These are phyloP conservation scores for Ustilago hordei DNA, from an alignment of 1,284 basidiomycete genomes.

Conservation along the genomic window DNA sequence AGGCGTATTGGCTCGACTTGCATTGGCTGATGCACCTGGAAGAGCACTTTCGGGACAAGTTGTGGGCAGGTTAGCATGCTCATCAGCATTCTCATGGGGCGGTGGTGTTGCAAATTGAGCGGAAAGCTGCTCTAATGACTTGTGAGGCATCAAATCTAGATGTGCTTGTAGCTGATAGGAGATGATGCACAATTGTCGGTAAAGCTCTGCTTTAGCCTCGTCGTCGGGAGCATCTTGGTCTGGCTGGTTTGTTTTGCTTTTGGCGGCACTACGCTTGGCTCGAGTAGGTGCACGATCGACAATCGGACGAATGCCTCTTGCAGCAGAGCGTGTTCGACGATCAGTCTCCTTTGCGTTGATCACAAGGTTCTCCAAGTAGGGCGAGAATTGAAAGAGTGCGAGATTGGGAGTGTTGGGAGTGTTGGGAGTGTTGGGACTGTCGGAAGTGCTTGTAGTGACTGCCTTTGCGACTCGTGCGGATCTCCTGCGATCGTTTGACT, in stretches of 20 bases:
- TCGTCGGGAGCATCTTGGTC: conserved; percentile 39
- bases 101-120: conserved; percentile 32
- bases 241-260: conserved; percentile 29
- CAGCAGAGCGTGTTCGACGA: conserved; percentile 39
- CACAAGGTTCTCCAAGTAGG: conserved; percentile 48
- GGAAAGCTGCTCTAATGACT: conserved; percentile 32
- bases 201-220: conserved; percentile 41
- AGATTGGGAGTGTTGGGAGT: conserved; percentile 36
- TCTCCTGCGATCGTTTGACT: conserved; percentile 35
- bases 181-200: conserved; percentile 48
- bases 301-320: conserved; percentile 23
- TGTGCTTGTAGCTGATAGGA: conserved; percentile 51
- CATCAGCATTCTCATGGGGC: conserved; percentile 7
- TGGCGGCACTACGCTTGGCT: conserved; percentile 26
- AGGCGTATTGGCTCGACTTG: conserved; percentile 17
- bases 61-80: conserved; percentile 1
- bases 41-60: neutral
- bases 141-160: conserved; percentile 46
- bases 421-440: conserved; percentile 31
- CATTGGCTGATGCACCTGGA: neutral
- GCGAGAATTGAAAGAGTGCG: conserved; percentile 43
- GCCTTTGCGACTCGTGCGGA: conserved; percentile 48
- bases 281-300: conserved; percentile 27
- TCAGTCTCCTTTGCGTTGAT: conserved; percentile 43
- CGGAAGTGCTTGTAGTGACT: conserved; percentile 24